Evolutionary conservation across 192 early-diverging fungal genomes (phyloP).

Genomic region (Jimgerdemannia flammicorona): DNA sequence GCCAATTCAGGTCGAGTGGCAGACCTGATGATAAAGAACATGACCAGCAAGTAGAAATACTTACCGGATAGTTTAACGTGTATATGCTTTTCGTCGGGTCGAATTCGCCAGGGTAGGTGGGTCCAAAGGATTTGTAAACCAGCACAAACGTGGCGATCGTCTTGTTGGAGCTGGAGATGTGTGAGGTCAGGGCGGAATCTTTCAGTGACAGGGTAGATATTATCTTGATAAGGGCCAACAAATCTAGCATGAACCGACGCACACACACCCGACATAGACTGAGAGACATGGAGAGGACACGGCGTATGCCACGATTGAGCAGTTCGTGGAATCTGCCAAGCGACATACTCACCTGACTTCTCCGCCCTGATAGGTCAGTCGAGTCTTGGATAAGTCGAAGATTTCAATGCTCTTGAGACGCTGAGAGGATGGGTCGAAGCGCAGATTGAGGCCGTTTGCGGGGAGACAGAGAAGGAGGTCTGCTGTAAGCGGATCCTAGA

Average conservation of each 20-base stretch:
- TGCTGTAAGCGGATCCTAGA: conserved; percentile 38
- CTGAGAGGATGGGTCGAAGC: conserved; percentile 54
- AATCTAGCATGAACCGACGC: not conserved
- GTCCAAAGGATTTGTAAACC: conserved; percentile 70
- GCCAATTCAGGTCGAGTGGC: too few species aligned
- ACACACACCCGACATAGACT: too few species aligned
- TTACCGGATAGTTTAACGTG: conserved; percentile 67
- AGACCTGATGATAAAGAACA: not conserved
- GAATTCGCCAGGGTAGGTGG: conserved; percentile 62
- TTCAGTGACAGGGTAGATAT: too few species aligned
- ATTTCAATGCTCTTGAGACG: conserved; percentile 62
- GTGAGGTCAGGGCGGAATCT: too few species aligned
- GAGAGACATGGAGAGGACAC: too few species aligned
- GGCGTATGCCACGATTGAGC: too few species aligned
- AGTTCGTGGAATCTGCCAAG: too few species aligned
- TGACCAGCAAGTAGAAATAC: conserved; percentile 6
- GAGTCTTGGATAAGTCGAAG: conserved; percentile 51
- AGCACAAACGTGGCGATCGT: conserved; percentile 61
- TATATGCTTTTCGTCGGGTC: conserved; percentile 46
- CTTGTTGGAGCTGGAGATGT: conserved; percentile 44
- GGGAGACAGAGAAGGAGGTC: conserved; percentile 36
- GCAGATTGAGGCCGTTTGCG: conserved; percentile 50
- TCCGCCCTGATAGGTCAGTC: conserved; percentile 50
- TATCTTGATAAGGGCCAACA: not conserved
- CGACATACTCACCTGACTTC: conserved; percentile 46